These are phyloP conservation scores for Xylaria castorea DNA, from an alignment of 495 filamentous ascomycete genomes.

Conservation along the genomic window DNA sequence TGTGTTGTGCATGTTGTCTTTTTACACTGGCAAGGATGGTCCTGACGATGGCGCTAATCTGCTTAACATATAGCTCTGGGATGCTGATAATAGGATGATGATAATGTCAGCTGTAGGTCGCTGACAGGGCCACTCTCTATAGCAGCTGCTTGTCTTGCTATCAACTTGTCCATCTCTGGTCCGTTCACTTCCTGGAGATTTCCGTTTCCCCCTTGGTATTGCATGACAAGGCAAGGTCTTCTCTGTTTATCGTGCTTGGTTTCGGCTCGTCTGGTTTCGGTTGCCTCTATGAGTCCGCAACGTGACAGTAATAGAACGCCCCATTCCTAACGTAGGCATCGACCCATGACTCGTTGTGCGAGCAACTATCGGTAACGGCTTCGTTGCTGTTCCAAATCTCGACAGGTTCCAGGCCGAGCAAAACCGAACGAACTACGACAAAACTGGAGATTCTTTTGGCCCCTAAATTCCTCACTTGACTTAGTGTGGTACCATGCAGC, in stretches of 20 bases:
- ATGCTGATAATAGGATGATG: background rate
- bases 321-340: background rate
- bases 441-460: background rate
- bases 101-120: background rate
- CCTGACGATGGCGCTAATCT: background rate
- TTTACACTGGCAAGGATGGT: background rate
- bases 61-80: background rate
- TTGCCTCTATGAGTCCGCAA: background rate
- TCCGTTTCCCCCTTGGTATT: background rate
- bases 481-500: background rate
- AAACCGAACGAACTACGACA: background rate
- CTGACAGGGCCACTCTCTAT: background rate
- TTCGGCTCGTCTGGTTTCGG: background rate
- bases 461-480: background rate
- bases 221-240: background rate
- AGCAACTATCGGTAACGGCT: background rate
- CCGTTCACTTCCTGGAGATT: background rate
- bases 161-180: background rate
- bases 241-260: background rate
- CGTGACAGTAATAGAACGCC: background rate
- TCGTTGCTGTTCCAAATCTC: background rate
- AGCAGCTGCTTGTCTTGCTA: background rate
- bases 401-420: background rate
- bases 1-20: slow-evolving; percentile 13
- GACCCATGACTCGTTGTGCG: background rate